Conservation (phyloP, 352 stramenopile species). For the Halophytophthora polymorphica region DNA sequence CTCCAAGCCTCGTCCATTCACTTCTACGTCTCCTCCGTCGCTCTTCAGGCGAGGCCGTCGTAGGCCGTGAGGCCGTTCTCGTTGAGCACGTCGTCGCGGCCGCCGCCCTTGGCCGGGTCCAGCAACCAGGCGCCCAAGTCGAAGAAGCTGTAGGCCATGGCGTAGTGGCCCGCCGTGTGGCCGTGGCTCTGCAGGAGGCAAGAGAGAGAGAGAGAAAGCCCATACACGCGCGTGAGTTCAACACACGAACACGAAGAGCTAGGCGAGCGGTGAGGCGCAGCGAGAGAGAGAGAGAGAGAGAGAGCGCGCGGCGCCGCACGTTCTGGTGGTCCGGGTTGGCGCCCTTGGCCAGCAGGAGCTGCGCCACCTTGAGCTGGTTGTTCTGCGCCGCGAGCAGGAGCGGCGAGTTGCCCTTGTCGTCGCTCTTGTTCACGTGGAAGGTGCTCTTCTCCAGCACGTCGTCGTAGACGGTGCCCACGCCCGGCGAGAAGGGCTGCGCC, state of each 20-base stretch:
- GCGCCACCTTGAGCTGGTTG: conserved; percentile 84
- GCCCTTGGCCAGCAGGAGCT: conserved; percentile 88
- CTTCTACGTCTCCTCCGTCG: neutral
- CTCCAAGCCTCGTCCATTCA: neutral
- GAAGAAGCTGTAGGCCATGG: conserved; percentile 90
- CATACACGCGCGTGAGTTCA: neutral
- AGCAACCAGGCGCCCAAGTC: conserved; percentile 91
- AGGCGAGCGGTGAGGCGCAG: neutral
- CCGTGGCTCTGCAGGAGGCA: conserved; percentile 51
- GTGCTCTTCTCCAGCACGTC: conserved; percentile 86
- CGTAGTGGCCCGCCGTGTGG: conserved; percentile 92
- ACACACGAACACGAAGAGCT: no score
- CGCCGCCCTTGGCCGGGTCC: conserved; percentile 78
- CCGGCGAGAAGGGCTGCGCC: conserved; percentile 62
- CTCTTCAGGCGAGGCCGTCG: conserved; percentile 81
- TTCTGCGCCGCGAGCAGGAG: conserved; percentile 88
- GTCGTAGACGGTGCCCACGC: conserved; percentile 90
- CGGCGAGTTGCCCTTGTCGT: conserved; percentile 90
- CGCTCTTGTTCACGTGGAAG: conserved; percentile 88
- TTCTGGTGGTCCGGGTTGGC: conserved; percentile 92
- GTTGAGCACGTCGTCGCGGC: conserved; percentile 87
- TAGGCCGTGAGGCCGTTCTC: conserved; percentile 90
- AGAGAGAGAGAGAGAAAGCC: neutral
- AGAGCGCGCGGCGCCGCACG: conserved; percentile 26
- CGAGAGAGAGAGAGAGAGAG: neutral